Evolutionary conservation across 2,329 filamentous ascomycete species (phyloP), one percentile per base, ranked within the genome.

Genomic region (Penicillium sp.): DNA sequence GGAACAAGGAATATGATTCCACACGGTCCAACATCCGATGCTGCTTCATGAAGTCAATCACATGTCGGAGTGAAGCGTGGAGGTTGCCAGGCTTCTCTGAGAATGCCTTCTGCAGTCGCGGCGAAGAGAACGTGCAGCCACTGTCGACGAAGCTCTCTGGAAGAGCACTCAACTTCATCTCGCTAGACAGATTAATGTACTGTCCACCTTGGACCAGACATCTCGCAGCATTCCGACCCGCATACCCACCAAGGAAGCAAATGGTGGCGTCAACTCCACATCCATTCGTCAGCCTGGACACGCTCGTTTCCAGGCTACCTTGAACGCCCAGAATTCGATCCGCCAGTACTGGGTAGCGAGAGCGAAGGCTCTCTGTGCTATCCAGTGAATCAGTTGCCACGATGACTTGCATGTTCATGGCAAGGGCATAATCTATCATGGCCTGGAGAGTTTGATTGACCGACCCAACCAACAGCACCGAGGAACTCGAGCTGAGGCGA

Each of bases 81-180:
- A 61, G 50, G 13, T 39, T 54, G 7, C 57, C 57, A 0, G 59
- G 59, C 50, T 61, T 61, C 40, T 61, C 59, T 1, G 59, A 61
- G 44, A 60, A 60, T 3, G 15, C 31, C 38, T 51, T 56, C 12
- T 49, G 57, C 16, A 60, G 47, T n/a, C 51, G 41, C 1, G 59
- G 59, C 1, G 59, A 61, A 16, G 57, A 61, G 54, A 61, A 61
- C 1, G 59, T 58, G 46, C 59, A 60, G 9, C 59, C 59, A 45
- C 59, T 60, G 31, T 61, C 57, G 8, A 61, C 49, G 29, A 61
- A 61, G 34, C 55, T 58, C 6, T 61, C 59, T 3, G 59, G 59
- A 10, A 61, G 55, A 37, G 59, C 55, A 38, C 59, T 61, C 12
- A 61, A 39, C 44, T 61, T 61, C 59, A 61, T 61, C 1, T 61